Conservation (phyloP, 2,329 filamentous ascomycete species). For the Diplodia mutila region DNA sequence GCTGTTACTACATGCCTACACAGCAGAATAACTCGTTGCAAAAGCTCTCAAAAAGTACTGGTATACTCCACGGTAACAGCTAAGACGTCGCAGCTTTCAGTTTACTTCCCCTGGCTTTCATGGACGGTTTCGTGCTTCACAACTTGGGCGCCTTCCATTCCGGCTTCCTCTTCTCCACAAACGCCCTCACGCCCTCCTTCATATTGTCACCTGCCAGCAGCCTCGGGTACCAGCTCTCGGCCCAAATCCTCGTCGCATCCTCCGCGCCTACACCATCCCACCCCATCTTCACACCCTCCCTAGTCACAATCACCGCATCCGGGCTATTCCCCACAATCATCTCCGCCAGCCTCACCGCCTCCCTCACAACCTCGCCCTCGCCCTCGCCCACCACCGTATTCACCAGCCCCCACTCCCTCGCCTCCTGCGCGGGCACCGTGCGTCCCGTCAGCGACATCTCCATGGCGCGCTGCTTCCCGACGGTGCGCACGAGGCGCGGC, state of each 20-base stretch:
- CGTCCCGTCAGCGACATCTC: slow-evolving; percentile 36
- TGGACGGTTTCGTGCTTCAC: slow-evolving; percentile 23
- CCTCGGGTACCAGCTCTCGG: slow-evolving; percentile 61
- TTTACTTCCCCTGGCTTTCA: background rate
- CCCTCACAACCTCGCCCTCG: slow-evolving; percentile 53
- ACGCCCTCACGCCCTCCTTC: slow-evolving; percentile 72
- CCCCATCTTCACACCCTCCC: slow-evolving; percentile 71
- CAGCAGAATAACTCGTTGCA: background rate
- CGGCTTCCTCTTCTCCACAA: slow-evolving; percentile 74
- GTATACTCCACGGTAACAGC: background rate
- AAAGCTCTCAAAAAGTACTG: background rate
- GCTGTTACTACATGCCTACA: background rate
- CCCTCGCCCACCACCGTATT: slow-evolving; percentile 32
- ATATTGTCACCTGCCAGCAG: slow-evolving; percentile 73
- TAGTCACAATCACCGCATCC: slow-evolving; percentile 74
- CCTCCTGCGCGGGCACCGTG: slow-evolving; percentile 31
- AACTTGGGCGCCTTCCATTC: slow-evolving; percentile 61
- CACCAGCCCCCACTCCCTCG: slow-evolving; percentile 34
- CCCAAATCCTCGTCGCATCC: slow-evolving; percentile 62
- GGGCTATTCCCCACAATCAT: slow-evolving; percentile 70
- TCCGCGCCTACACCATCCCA: slow-evolving; percentile 72
- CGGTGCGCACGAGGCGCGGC: slow-evolving; percentile 34
- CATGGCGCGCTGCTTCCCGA: slow-evolving; percentile 35
- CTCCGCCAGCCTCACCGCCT: slow-evolving; percentile 64
- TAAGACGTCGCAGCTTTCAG: background rate